Conservation (phyloP, 345 rosid species). For the Adansonia digitata region DNA sequence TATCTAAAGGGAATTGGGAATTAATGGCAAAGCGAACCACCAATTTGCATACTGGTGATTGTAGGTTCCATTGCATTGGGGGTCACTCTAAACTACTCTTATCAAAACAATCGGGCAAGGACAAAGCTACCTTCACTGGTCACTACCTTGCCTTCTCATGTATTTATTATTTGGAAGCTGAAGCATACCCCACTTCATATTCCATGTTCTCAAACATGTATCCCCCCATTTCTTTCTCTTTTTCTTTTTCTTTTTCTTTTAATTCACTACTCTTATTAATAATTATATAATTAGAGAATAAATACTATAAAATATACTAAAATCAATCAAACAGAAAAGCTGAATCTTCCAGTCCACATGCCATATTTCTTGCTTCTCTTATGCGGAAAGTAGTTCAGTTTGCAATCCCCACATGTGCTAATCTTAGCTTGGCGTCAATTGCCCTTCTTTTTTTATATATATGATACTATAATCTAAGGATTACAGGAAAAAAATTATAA, state of each 20-base stretch:
- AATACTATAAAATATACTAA: not conserved
- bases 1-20: not conserved
- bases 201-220: slow-evolving; percentile 36
- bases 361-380: slow-evolving; percentile 22
- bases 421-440: slow-evolving; percentile 20
- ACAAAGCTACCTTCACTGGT: slow-evolving; percentile 13
- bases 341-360: slow-evolving; percentile 37
- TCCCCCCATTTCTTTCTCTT: not conserved
- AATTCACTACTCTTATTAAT: not conserved
- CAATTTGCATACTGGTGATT: slow-evolving; percentile 16
- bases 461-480: too few species aligned
- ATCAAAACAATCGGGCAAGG: slow-evolving; percentile 9
- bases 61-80: not conserved
- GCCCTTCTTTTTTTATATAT: too few species aligned
- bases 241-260: not conserved
- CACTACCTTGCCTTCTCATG: slow-evolving; percentile 29
- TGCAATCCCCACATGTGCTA: slow-evolving; percentile 40
- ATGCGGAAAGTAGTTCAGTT: slow-evolving; percentile 12
- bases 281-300: not conserved
- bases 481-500: too few species aligned
- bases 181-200: slow-evolving; percentile 26
- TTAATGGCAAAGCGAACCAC: not conserved
- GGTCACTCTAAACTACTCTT: slow-evolving; percentile 13
- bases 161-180: slow-evolving; percentile 40
- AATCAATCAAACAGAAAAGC: not conserved